Base-by-base conservation (phyloP, 2,329 filamentous ascomycete species). In the Neocatenulostroma microsporum region DNA sequence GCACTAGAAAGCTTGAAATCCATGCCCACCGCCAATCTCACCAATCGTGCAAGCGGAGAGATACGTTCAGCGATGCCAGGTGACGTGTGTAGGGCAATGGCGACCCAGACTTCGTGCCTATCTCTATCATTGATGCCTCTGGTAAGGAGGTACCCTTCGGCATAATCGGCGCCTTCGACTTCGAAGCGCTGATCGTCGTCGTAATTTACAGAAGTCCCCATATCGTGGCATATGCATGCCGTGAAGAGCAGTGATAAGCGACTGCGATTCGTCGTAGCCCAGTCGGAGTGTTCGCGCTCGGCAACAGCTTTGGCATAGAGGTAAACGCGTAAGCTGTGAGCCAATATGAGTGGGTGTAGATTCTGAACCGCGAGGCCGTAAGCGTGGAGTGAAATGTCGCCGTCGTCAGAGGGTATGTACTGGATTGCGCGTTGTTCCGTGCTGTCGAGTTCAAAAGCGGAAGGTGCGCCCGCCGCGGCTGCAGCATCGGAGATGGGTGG, bases 101-200 rank as follows among this genome's bases (percentile, higher is more conserved):
- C 64, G 5, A 55, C 58, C 65, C 66, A 69, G 14, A 67, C 61
- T n/a, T 63, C 53, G 21, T 62, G 60, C n/a, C n/a, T n/a, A n/a
- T n/a, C n/a, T n/a, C n/a, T n/a, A n/a, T n/a, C n/a, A n/a, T n/a
- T n/a, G n/a, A n/a, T n/a, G 9, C 47, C 48, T 18, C 63, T 56
- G 3, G 48, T 37, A 4, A 50, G 42, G 8, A 68, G 49, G 36
- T 57, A 52, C 2, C 42, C 28, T 2, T 56, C 55, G 5, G 63
- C 64, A 19, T 61, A 62, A 42, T 69, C 63, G 5, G 58, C 65
- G 4, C 64, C 65, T 41, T 67, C 64, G 30, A 69, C 55, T 44
- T 69, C 65, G 45, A 69, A 69, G 11, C 64, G 59, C 30, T 62
- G 54, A 3, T 56, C 37, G 2, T 59, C 58, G 40, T 58, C 46